phyloP scores from a whole-genome alignment of 768 basidiomycete genomes.

The Russula abietina region DNA sequence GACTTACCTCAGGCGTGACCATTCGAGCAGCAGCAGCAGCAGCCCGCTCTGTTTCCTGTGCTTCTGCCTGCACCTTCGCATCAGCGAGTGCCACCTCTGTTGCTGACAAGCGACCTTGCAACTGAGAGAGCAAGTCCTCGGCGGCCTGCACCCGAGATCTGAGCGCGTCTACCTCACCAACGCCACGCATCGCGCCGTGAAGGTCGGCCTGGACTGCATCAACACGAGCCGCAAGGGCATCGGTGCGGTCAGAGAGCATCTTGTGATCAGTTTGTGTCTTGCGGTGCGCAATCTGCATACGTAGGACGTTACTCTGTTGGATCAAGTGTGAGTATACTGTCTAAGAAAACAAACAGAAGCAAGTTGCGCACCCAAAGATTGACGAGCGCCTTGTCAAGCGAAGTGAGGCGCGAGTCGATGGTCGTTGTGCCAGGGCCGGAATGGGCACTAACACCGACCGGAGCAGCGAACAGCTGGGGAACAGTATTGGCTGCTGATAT shows the following conservation, averaged over 20 bases:
- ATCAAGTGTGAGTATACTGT: background rate
- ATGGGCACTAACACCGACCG: background rate
- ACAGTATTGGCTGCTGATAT: background rate
- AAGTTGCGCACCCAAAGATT: slow-evolving; percentile 22
- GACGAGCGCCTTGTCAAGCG: slow-evolving; percentile 25
- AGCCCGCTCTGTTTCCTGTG: slow-evolving; percentile 28
- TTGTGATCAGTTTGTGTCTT: slow-evolving; percentile 26
- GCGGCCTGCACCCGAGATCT: slow-evolving; percentile 1
- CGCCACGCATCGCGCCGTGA: background rate
- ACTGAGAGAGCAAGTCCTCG: slow-evolving; percentile 9
- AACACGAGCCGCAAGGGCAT: slow-evolving; percentile 20
- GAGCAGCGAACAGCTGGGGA: background rate
- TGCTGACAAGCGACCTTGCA: slow-evolving; percentile 9
- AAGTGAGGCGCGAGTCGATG: slow-evolving; percentile 16
- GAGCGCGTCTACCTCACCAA: slow-evolving; percentile 7
- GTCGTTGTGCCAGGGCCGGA: background rate
- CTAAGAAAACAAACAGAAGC: background rate
- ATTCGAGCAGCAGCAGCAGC: background rate
- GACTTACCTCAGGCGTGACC: slow-evolving; percentile 14
- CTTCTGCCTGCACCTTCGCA: slow-evolving; percentile 29
- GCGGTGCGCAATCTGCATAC: slow-evolving; percentile 26
- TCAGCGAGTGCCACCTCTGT: background rate
- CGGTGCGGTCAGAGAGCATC: slow-evolving; percentile 22
- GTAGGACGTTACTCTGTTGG: slow-evolving; percentile 21
- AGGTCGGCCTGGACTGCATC: slow-evolving; percentile 20